These are phyloP conservation scores for Solanum piurae DNA, from an alignment of 257 asterid species.

Conservation along the genomic window DNA sequence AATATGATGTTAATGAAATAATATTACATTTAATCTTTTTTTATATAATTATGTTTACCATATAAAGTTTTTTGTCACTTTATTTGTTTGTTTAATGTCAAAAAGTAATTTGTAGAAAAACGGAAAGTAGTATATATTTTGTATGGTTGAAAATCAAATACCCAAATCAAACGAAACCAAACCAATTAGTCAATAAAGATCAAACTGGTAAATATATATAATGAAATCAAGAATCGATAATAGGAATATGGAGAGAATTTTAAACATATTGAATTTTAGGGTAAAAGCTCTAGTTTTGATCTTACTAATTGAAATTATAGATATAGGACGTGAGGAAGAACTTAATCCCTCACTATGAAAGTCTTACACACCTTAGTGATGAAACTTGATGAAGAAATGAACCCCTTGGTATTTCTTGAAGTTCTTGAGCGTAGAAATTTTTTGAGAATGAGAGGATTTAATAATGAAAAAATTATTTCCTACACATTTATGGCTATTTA, in stretches of 20 bases:
- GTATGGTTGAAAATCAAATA: background rate
- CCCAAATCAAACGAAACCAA: background rate
- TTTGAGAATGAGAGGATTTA: background rate
- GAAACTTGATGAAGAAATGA: background rate
- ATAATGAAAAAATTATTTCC: background rate
- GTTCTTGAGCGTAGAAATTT: too few species aligned
- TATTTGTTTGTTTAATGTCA: background rate
- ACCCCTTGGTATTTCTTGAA: background rate
- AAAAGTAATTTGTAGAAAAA: background rate
- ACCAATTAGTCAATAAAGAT: too few species aligned
- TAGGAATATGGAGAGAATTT: background rate
- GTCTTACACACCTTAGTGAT: background rate
- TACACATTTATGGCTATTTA: background rate
- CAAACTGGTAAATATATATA: background rate
- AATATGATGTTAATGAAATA: background rate
- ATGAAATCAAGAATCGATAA: too few species aligned
- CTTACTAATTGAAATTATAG: background rate
- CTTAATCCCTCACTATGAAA: background rate
- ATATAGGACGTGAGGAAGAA: too few species aligned
- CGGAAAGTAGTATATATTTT: too few species aligned
- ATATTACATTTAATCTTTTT: background rate
- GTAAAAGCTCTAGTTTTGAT: background rate
- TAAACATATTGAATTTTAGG: too few species aligned
- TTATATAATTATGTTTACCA: background rate
- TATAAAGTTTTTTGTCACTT: background rate